Percentiles rank a stretch among this genome's conserved stretches.
phyloP scores from a whole-genome alignment of 192 early-diverging fungal species.

The Gamsiella multidivaricata region DNA sequence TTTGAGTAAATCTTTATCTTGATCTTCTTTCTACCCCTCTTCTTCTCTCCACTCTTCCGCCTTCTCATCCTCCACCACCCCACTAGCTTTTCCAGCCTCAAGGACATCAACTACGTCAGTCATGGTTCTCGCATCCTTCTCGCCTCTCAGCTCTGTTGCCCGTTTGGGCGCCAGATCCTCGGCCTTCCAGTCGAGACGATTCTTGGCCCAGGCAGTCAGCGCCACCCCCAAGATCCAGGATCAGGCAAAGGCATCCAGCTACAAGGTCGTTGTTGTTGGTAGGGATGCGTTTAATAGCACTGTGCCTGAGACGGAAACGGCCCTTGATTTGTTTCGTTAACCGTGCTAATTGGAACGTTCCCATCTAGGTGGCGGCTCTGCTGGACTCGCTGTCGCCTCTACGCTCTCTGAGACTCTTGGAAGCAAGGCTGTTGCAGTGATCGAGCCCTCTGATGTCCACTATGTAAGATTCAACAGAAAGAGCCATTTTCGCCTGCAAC shows the following conservation, averaged over 20 bases:
- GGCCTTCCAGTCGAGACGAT: conserved; percentile 43
- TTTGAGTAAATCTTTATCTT: not conserved
- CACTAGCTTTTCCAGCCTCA: not conserved
- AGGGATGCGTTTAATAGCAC: too few species aligned
- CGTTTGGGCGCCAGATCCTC: conserved; percentile 13
- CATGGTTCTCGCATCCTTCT: conserved; percentile 23
- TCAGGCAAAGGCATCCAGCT: conserved; percentile 40
- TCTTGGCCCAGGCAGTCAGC: conserved; percentile 41
- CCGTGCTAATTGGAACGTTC: not conserved
- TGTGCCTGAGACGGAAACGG: not conserved
- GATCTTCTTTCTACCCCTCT: not conserved
- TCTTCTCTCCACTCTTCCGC: conserved; percentile 3
- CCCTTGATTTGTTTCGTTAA: too few species aligned
- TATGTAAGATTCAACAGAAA: conserved; percentile 57
- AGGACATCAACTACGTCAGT: too few species aligned
- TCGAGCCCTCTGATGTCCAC: conserved; percentile 77
- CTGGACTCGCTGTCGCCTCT: conserved; percentile 73
- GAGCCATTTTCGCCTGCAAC: too few species aligned
- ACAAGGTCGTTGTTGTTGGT: conserved; percentile 67
- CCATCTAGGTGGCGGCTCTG: conserved; percentile 63
- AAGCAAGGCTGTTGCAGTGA: conserved; percentile 73
- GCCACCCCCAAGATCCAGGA: conserved; percentile 21
- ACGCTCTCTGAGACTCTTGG: conserved; percentile 73
- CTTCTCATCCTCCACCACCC: not conserved
- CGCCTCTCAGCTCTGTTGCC: conserved; percentile 34